Percentiles rank a stretch among this genome's conserved stretches.
These are phyloP conservation scores for Ascoidea rubescens DNA, from an alignment of 805 yeast species.

Conservation along the genomic window DNA sequence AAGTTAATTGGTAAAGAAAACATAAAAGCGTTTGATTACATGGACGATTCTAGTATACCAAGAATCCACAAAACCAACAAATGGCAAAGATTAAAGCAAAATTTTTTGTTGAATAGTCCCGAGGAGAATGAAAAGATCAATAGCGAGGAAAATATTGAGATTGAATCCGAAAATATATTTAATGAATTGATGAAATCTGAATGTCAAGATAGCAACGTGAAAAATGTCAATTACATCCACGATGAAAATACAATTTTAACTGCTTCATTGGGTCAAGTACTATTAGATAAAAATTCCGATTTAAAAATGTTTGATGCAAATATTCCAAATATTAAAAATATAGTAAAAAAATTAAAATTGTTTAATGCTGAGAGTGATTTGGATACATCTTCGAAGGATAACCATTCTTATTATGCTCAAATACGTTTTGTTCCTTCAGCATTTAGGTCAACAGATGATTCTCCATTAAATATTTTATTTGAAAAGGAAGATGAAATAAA, in stretches of 20 bases:
- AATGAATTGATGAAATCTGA: background rate
- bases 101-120: background rate
- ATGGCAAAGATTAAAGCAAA: conserved; percentile 6
- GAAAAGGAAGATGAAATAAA: conserved; percentile 1
- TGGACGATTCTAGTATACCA: conserved; percentile 3
- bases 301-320: conserved; percentile 21
- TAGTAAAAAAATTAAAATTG: conserved; percentile 19
- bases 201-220: background rate
- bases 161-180: background rate
- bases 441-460: conserved; percentile 6
- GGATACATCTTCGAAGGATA: conserved; percentile 14
- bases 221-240: conserved; percentile 3
- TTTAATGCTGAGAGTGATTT: conserved; percentile 4
- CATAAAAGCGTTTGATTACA: background rate
- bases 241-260: conserved; percentile 22
- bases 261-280: conserved; percentile 25
- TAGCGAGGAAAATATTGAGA: background rate
- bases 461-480: too few species aligned
- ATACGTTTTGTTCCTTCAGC: conserved; percentile 29
- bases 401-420: conserved; percentile 22
- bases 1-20: conserved; percentile 1
- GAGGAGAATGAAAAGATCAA: background rate
- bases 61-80: conserved; percentile 4
- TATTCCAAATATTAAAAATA: conserved; percentile 20
- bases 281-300: conserved; percentile 14